Conservation (phyloP, 768 basidiomycete species). For the Termitomyces sp. region DNA sequence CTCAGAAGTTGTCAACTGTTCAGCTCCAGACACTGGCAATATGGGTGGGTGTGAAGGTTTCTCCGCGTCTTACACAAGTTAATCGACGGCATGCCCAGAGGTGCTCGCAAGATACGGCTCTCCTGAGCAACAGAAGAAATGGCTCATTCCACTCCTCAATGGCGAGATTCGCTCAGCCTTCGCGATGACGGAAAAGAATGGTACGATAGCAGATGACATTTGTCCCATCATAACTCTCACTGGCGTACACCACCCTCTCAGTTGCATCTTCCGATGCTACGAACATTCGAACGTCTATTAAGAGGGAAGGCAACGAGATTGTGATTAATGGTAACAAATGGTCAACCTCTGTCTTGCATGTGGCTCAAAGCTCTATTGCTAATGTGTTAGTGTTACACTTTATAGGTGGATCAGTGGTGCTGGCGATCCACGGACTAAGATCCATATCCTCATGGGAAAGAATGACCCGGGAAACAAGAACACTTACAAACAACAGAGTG, state of each 20-base stretch:
- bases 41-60: constrained; percentile 60
- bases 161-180: constrained; percentile 95
- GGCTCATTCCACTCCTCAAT: constrained; percentile 81
- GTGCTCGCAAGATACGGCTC: constrained; percentile 94
- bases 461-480: constrained; percentile 81
- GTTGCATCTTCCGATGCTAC: constrained; percentile 96
- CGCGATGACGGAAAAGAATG: constrained; percentile 93
- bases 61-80: neutral
- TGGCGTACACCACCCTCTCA: constrained; percentile 16
- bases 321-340: constrained; percentile 97
- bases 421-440: constrained; percentile 81
- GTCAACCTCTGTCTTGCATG: constrained; percentile 28
- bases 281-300: constrained; percentile 87
- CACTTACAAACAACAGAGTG: constrained; percentile 81
- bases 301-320: constrained; percentile 79
- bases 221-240: constrained; percentile 1
- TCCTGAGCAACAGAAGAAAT: constrained; percentile 84
- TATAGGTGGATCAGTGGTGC: constrained; percentile 95
- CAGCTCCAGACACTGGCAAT: constrained; percentile 96
- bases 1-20: constrained; percentile 87
- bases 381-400: neutral
- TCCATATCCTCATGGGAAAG: constrained; percentile 95
- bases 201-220: constrained; percentile 28
- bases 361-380: neutral
- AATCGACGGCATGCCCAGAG: constrained; percentile 47